Conservation (phyloP, 192 early-diverging fungal genomes). For the Backusella macrospora region DNA sequence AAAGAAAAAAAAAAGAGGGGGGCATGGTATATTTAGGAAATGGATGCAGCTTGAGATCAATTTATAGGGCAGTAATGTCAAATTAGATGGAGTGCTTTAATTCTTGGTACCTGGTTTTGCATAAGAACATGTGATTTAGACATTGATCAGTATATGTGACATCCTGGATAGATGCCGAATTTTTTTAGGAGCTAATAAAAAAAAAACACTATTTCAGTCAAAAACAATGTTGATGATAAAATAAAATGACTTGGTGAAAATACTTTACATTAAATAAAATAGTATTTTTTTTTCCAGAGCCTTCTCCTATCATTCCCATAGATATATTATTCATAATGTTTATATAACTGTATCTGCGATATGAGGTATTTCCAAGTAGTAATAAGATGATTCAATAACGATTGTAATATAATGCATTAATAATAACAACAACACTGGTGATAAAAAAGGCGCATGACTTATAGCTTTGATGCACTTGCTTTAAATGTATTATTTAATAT, state of each 20-base stretch:
- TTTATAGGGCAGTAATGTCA: slow-evolving; percentile 6
- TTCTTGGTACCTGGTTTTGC: slow-evolving; percentile 10
- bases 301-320: slow-evolving; percentile 12
- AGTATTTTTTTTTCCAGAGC: not conserved
- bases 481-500: not conserved
- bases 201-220: not conserved
- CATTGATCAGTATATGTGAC: slow-evolving; percentile 7
- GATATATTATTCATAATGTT: not conserved
- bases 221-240: not conserved
- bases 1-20: not conserved
- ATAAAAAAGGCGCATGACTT: not conserved
- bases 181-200: slow-evolving; percentile 3
- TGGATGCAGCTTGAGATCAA: slow-evolving; percentile 7
- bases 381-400: not conserved
- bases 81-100: slow-evolving; percentile 2
- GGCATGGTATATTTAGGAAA: slow-evolving; percentile 1
- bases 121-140: not conserved
- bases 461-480: not conserved
- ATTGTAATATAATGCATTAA: not conserved
- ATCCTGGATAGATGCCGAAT: slow-evolving; percentile 4
- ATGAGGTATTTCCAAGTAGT: slow-evolving; percentile 8
- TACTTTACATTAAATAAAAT: not conserved
- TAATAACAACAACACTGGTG: not conserved
- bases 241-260: not conserved
- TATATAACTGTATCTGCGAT: not conserved